Base-by-base conservation (phyloP, 2,329 filamentous ascomycete genomes). In the Acrodontium crateriforme region DNA sequence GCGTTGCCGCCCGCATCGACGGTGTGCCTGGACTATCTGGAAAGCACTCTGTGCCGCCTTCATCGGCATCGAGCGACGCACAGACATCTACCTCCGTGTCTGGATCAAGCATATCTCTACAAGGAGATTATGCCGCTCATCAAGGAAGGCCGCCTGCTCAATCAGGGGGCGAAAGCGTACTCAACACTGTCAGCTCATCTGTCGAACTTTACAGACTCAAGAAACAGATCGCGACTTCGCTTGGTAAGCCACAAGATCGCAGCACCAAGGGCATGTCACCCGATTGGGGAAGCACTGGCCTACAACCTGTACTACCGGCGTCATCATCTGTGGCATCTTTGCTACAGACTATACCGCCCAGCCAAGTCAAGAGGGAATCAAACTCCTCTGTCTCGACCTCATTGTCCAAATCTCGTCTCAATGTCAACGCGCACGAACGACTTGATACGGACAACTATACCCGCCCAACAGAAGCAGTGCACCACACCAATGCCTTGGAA, bases 241-340 rank as follows among this genome's bases (percentile, higher is more conserved):
- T 34, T n/a, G n/a, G n/a, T n/a, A n/a, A n/a, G n/a, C n/a, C 30
- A 29, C 17, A 31, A 25, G 9, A 27, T 34, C 30, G 31, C 16
- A 22, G 35, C 30, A 23, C 10, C 27, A 12, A 27, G 23, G 14
- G 20, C 17, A 15, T 25, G 11, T 22, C 24, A 25, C 31, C 37
- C 35, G 40, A 39, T 39, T 45, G 44, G 35, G 42, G 44, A 33
- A 39, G 42, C 38, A 40, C 43, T 31, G 40, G 40, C 40, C 39
- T 20, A 34, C 40, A 31, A 38, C 38, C 30, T 25, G 20, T 12
- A n/a, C 10, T 29, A 27, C 16, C 18, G 9, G 18, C 16, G 8
- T 20, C n/a, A 8, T 8, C 18, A 8, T 20, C 18, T 8, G 8
- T n/a, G 8, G 8, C 8, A n/a, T 20, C 18, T 8, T n/a, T 20